Conservation (phyloP, 2,329 filamentous ascomycete species). For the Fusarium aywerte region DNA sequence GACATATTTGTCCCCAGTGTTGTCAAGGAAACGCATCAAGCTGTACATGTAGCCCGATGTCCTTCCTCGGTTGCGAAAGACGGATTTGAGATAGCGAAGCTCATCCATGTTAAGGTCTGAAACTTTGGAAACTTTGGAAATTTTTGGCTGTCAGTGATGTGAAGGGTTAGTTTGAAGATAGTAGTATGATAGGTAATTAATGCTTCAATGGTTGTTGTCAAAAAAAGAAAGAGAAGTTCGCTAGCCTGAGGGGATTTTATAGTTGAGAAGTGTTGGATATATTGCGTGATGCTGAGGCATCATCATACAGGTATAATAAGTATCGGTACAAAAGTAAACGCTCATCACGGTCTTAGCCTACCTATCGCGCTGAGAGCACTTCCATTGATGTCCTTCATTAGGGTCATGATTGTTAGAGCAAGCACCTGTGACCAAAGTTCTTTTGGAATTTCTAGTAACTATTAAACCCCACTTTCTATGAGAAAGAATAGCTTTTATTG, state of each 20-base stretch:
- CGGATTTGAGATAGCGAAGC: not conserved
- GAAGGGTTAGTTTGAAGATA: not conserved
- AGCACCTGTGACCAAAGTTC: not conserved
- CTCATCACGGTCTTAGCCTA: no score
- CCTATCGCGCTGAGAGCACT: not conserved
- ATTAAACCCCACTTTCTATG: no score
- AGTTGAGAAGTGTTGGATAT: not conserved
- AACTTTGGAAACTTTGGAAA: not conserved
- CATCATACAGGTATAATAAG: not conserved
- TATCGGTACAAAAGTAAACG: no score
- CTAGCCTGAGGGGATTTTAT: not conserved
- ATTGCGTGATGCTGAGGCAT: not conserved
- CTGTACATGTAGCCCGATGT: not conserved
- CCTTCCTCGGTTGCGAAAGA: not conserved
- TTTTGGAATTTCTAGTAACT: no score
- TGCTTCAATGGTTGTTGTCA: not conserved
- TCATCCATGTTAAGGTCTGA: not conserved
- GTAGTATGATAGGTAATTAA: not conserved
- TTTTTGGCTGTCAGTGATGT: not conserved
- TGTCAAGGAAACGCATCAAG: not conserved
- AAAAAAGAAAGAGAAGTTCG: rapidly evolving
- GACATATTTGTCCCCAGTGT: not conserved
- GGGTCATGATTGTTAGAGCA: not conserved
- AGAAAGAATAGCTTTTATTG: no score
- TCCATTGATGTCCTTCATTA: not conserved